Evolutionary conservation across 108 stramenopile species (phyloP).

Genomic region (Asterionellopsis glacialis): DNA sequence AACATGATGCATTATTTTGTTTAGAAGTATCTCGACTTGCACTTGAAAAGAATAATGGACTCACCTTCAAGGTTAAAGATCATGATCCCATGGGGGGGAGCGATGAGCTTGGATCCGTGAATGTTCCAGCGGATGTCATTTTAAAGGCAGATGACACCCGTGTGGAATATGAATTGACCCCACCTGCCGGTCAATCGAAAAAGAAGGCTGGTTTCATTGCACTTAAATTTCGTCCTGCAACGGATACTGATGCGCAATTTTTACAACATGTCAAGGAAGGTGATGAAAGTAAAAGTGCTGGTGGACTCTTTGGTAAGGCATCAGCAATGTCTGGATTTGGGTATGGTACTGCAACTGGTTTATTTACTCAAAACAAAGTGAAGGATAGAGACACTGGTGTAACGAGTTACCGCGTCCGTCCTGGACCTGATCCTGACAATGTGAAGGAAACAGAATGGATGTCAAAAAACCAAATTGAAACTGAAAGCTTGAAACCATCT

Average conservation of each 20-base stretch:
- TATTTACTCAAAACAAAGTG: conserved; percentile 7
- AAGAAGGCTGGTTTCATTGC: not conserved
- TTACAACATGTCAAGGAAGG: conserved; percentile 22
- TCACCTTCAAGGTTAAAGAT: conserved; percentile 66
- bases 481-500: conserved; percentile 29
- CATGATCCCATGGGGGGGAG: conserved; percentile 42
- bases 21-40: conserved; percentile 26
- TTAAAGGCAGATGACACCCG: conserved; percentile 44
- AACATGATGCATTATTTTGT: conserved; percentile 31
- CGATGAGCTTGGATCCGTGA: conserved; percentile 42
- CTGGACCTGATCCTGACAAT: conserved; percentile 60
- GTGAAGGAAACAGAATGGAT: conserved; percentile 34
- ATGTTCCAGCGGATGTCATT: conserved; percentile 28
- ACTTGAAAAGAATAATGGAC: conserved; percentile 30
- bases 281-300: not conserved
- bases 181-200: not conserved
- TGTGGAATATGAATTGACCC: conserved; percentile 18
- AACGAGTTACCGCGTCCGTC: conserved; percentile 41
- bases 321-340: not conserved
- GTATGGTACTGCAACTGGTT: not conserved
- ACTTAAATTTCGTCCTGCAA: conserved; percentile 13
- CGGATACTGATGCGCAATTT: conserved; percentile 10
- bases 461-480: conserved; percentile 31
- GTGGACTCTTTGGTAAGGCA: conserved; percentile 1
- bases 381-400: not conserved